Conservation (phyloP, 306 rosid genomes). For the Echinosophora koreensis region DNA sequence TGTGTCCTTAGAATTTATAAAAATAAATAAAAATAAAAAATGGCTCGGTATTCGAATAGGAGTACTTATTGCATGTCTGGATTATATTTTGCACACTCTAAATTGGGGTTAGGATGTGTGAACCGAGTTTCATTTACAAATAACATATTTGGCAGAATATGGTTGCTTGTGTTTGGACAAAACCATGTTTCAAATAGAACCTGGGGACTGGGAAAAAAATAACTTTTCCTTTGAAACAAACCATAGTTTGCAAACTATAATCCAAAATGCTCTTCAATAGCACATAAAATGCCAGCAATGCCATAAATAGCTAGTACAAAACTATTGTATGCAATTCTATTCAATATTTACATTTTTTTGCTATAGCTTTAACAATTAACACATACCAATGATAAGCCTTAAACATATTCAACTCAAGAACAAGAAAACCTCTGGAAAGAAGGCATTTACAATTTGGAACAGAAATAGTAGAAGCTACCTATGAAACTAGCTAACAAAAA, state of each 20-base stretch:
- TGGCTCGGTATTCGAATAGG: conserved; percentile 25
- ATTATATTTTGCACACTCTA: background rate
- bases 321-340: conserved; percentile 36
- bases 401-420: conserved; percentile 46
- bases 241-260: background rate
- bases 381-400: conserved; percentile 39
- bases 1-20: conserved; percentile 12
- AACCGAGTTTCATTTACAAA: no score
- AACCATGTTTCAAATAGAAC: background rate
- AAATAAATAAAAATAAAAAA: no score
- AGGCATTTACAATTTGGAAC: conserved; percentile 42
- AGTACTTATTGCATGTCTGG: background rate
- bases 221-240: no score
- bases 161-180: background rate
- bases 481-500: conserved; percentile 44
- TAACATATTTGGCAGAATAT: no score
- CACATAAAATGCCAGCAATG: background rate
- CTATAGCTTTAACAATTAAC: conserved; percentile 29
- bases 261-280: background rate
- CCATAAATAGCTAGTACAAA: conserved; percentile 27
- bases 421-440: conserved; percentile 39
- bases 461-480: conserved; percentile 30
- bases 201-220: no score
- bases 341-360: conserved; percentile 53
- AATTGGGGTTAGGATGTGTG: background rate